Conservation (phyloP, 225 moss, liverwort and hornwort species). For the Ulota crispa region DNA sequence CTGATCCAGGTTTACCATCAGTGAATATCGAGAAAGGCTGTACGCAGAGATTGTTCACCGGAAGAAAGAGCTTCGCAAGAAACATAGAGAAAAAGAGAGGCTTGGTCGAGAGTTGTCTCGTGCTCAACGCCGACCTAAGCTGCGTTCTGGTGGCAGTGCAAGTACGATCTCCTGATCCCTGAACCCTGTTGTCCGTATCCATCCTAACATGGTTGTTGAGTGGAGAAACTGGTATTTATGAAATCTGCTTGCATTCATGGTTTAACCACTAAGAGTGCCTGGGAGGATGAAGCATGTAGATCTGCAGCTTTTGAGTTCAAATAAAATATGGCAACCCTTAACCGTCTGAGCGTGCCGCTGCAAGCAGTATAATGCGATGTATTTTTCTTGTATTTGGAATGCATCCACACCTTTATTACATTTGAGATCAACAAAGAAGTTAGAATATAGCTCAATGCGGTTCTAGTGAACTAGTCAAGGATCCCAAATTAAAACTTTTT, state of each 20-base stretch:
- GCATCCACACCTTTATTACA: too few species aligned
- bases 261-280: too few species aligned
- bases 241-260: neutral
- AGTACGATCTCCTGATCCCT: constrained; percentile 30
- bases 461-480: too few species aligned
- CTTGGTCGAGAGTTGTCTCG: constrained; percentile 61
- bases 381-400: too few species aligned
- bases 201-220: neutral
- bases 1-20: constrained; percentile 75
- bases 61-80: constrained; percentile 85
- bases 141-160: constrained; percentile 54
- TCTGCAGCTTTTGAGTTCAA: too few species aligned
- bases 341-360: too few species aligned
- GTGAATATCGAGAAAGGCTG: constrained; percentile 81
- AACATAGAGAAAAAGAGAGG: constrained; percentile 71
- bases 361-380: too few species aligned
- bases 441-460: too few species aligned
- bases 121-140: constrained; percentile 60
- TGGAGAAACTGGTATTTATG: neutral
- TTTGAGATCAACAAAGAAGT: too few species aligned
- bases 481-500: too few species aligned
- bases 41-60: constrained; percentile 82
- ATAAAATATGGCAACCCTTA: too few species aligned
- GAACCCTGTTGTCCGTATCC: constrained; percentile 6
- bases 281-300: too few species aligned